Percentiles rank a stretch among this genome's conserved stretches.
These are phyloP conservation scores for Gliomastix tumulicola DNA, from an alignment of 2,329 filamentous ascomycete genomes.

Conservation along the genomic window DNA sequence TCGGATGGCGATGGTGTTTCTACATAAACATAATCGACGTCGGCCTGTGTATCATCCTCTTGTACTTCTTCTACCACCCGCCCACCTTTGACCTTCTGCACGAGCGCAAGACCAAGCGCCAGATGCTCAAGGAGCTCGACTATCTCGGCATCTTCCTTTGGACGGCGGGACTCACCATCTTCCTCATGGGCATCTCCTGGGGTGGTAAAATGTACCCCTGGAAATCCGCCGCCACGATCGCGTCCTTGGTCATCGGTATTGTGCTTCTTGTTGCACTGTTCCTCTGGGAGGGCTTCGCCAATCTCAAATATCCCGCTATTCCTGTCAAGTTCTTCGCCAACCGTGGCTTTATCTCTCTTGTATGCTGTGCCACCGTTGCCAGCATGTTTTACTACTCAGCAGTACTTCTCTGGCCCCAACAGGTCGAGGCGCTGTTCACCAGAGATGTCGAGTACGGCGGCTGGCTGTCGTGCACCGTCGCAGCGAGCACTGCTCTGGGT, in stretches of 20 bases:
- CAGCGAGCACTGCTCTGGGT: slow-evolving; percentile 22
- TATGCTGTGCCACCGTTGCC: slow-evolving; percentile 24
- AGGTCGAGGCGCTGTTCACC: slow-evolving; percentile 24
- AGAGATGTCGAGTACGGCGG: slow-evolving; percentile 23
- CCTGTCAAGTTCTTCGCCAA: slow-evolving; percentile 28
- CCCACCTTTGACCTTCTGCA: slow-evolving; percentile 30
- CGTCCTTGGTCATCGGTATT: slow-evolving; percentile 25
- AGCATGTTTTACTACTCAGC: slow-evolving; percentile 14
- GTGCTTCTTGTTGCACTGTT: slow-evolving; percentile 24
- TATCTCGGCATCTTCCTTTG: slow-evolving; percentile 38
- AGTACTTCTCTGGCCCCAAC: slow-evolving; percentile 26
- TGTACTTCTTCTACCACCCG: slow-evolving; percentile 31
- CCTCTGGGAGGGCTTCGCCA: slow-evolving; percentile 23
- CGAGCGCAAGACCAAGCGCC: slow-evolving; percentile 24
- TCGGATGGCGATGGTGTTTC: slow-evolving; percentile 32
- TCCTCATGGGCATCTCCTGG: slow-evolving; percentile 39
- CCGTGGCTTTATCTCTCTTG: slow-evolving; percentile 24
- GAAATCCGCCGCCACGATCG: slow-evolving; percentile 30
- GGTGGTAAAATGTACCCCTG: slow-evolving; percentile 33
- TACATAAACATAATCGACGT: slow-evolving; percentile 31
- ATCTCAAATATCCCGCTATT: slow-evolving; percentile 25
- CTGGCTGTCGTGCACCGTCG: slow-evolving; percentile 28
- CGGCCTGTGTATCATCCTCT: slow-evolving; percentile 21
- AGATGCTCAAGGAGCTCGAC: slow-evolving; percentile 27
- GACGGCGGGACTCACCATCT: slow-evolving; percentile 33